phyloP scores from a whole-genome alignment of 345 rosid genomes.

The Camelina laxa region DNA sequence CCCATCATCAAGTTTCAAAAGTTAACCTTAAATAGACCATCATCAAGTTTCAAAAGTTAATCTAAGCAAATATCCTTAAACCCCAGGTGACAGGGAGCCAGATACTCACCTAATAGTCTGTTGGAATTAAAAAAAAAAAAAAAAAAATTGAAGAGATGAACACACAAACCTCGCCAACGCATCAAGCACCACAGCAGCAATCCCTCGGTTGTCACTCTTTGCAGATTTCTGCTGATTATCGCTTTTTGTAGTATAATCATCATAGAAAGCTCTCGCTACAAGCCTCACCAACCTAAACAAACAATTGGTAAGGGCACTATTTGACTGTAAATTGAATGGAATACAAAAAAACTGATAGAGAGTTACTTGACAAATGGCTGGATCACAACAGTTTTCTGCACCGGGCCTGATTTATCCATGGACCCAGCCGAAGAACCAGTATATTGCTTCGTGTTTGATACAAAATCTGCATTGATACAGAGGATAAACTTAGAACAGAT shows the following conservation, averaged over 20 bases:
- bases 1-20: conserved; percentile 23
- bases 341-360: not conserved
- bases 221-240: conserved; percentile 80
- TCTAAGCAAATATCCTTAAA: conserved; percentile 1
- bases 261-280: conserved; percentile 81
- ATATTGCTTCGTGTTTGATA: not conserved
- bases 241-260: conserved; percentile 69
- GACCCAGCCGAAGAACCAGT: conserved; percentile 11
- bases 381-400: conserved; percentile 41
- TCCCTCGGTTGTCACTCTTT: conserved; percentile 74
- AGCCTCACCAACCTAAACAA: conserved; percentile 71
- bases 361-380: conserved; percentile 45
- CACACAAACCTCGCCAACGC: conserved; percentile 64
- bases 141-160: conserved; percentile 11
- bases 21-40: not conserved
- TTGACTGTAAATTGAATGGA: too few relatives aligned
- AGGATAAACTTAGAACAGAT: not conserved
- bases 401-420: conserved; percentile 36
- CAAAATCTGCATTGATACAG: conserved; percentile 30
- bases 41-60: conserved; percentile 21
- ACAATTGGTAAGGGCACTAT: not conserved
- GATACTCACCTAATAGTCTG: not conserved
- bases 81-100: conserved; percentile 6
- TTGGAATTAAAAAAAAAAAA: not conserved
- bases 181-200: conserved; percentile 83